Evolutionary conservation across 169 alveolate species (phyloP), one percentile per base, ranked within the genome.

Genomic region (Plasmodium malariae): DNA sequence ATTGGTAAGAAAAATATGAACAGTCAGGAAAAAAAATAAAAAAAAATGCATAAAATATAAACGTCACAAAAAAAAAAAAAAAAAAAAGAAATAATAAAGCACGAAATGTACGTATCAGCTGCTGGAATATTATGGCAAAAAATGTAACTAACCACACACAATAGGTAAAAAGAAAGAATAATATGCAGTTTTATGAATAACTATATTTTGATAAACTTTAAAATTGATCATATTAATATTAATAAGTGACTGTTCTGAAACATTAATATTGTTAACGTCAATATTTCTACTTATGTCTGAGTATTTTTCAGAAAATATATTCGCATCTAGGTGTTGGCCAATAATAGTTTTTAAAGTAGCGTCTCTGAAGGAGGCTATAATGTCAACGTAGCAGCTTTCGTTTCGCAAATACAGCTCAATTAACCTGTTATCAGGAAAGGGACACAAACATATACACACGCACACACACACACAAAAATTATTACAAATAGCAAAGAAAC

Each of bases 311-410:
- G 90, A 80, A 67, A 80, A 80, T 30, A 80, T 80, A 60, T 94
- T 91, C 6, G 95, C 90, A 69, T 94, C 96, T 63, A 94, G 65
- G 68, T 92, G 95, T 28, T 94, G 96, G 2, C 96, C 96, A 26
- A 94, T 76, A 30, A 94, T 92, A 24, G 96, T 94, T 19, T 88
- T 88, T 93, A 94, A 88, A 6, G 95, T 88, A 6, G 88, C 93
- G 49, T 90, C 89, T n/a, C 87, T 78, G 54, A 94, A 94, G 28
- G 93, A 34, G 3, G 92, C 48, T 37, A 92, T 26, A 21, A 94
- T 24, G 30, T 83, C 88, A 30, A 87, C 49, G 48, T 69, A 94
- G 40, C 70, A 83, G 67, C 55, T 32, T 21, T 69, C 90, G 54
- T 57, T 92, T 93, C 65, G 93, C 51, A 57, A 91, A 40, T 67